Conservation (phyloP, 805 yeast species). For the Saccharomyces eubayanus region DNA sequence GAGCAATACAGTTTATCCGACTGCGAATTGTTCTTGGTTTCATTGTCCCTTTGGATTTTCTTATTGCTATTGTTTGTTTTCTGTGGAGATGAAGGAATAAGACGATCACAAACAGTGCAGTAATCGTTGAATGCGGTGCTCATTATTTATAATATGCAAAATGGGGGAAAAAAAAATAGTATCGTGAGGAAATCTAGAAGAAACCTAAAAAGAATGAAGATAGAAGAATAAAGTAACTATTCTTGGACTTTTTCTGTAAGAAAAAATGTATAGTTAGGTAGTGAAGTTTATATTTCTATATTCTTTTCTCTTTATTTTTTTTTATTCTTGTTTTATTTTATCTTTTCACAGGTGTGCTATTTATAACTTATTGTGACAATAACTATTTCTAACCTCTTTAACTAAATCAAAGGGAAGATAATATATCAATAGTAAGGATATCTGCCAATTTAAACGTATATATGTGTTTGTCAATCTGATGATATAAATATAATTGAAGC, state of each 20-base stretch:
- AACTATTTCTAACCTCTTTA: not conserved
- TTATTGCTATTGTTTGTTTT: not conserved
- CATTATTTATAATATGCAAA: not conserved
- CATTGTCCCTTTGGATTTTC: not conserved
- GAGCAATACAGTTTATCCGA: slow-evolving; percentile 23
- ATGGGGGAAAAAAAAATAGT: not conserved
- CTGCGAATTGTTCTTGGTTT: not conserved
- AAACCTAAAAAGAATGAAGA: not conserved
- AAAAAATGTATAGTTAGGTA: not conserved
- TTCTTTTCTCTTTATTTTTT: not conserved
- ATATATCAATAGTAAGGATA: not conserved
- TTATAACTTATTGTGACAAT: not conserved
- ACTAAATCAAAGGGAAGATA: not conserved
- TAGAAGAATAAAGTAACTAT: not conserved
- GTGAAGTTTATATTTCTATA: not conserved
- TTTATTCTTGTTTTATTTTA: not conserved
- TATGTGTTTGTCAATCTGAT: not conserved
- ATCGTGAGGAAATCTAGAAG: too few species aligned
- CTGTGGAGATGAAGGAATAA: slow-evolving; percentile 11
- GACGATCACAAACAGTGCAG: slow-evolving; percentile 47
- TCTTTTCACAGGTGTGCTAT: not conserved
- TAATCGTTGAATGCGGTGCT: slow-evolving; percentile 40
- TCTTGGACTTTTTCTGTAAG: not conserved
- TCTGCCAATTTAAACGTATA: not conserved
- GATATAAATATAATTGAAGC: not conserved